These are phyloP conservation scores for Trichoderma arundinaceum DNA, from an alignment of 2,329 filamentous ascomycete species.

Conservation along the genomic window DNA sequence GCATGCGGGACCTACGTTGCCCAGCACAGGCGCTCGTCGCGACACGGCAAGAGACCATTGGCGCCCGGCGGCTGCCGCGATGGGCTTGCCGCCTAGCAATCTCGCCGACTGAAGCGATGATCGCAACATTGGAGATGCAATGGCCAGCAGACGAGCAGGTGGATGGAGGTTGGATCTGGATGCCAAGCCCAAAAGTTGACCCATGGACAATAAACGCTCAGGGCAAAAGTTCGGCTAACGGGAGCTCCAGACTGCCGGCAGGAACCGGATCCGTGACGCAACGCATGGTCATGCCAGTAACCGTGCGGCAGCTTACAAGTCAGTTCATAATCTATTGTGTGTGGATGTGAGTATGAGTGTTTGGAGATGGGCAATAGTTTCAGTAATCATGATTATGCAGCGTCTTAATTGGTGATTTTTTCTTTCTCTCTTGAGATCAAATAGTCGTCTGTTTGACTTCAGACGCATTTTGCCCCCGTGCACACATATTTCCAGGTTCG, in stretches of 20 bases:
- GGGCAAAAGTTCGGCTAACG: slow-evolving; percentile 54
- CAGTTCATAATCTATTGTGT: no score
- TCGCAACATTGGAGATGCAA: slow-evolving; percentile 69
- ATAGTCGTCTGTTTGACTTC: neutral
- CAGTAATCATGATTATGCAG: neutral
- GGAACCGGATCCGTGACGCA: slow-evolving; percentile 46
- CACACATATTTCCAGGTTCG: neutral
- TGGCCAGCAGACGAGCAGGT: slow-evolving; percentile 48
- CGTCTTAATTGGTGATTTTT: neutral
- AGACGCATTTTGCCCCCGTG: neutral
- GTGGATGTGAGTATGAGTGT: no score
- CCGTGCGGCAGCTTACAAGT: neutral
- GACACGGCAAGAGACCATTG: slow-evolving; percentile 60
- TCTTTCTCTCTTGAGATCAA: neutral
- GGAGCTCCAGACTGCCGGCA: slow-evolving; percentile 43
- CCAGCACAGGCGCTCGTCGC: slow-evolving; percentile 42
- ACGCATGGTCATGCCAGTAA: slow-evolving; percentile 31
- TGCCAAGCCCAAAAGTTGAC: slow-evolving; percentile 35
- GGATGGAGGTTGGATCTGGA: slow-evolving; percentile 37
- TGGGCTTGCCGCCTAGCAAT: slow-evolving; percentile 61
- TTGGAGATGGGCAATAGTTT: neutral
- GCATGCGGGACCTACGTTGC: slow-evolving; percentile 41
- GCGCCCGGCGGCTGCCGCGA: slow-evolving; percentile 58
- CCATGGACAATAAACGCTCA: slow-evolving; percentile 50
- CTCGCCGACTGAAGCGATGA: slow-evolving; percentile 69